A percentile compares a stretch with the other conserved stretches of the same genome.
phyloP scores from a whole-genome alignment of 2,329 filamentous ascomycete genomes.

The Fusarium oligoseptatum region DNA sequence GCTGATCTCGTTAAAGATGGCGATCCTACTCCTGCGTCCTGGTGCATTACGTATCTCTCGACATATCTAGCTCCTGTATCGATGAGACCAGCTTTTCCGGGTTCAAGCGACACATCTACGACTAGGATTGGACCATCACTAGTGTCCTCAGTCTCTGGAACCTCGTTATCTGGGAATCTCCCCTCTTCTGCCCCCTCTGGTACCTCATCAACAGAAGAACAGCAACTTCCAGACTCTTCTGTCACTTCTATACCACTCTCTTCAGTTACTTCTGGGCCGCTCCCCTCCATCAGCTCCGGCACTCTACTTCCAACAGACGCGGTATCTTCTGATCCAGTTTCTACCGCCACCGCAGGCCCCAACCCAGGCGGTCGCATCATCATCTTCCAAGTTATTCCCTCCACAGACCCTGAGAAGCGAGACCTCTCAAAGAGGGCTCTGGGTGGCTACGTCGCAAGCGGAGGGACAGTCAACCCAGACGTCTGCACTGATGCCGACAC shows the following conservation, averaged over 20 bases:
- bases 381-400: neutral
- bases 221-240: neutral
- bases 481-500: neutral
- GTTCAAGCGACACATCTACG: too few relatives aligned
- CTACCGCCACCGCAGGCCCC: neutral
- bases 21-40: neutral
- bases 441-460: neutral
- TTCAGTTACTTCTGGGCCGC: too few relatives aligned
- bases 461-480: neutral
- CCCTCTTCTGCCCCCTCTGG: too few relatives aligned
- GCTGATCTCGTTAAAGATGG: neutral
- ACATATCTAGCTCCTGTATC: neutral
- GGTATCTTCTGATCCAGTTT: too few relatives aligned
- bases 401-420: neutral
- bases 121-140: too few relatives aligned
- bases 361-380: neutral
- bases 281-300: too few relatives aligned
- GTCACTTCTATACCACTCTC: too few relatives aligned
- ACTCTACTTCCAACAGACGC: too few relatives aligned
- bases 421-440: neutral
- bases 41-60: neutral
- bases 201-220: neutral
- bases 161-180: too few relatives aligned
- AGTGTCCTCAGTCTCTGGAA: too few relatives aligned
- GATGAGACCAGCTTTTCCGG: neutral